Evolutionary conservation across 352 stramenopile genomes (phyloP).

Genomic region (Peronospora destructor): DNA sequence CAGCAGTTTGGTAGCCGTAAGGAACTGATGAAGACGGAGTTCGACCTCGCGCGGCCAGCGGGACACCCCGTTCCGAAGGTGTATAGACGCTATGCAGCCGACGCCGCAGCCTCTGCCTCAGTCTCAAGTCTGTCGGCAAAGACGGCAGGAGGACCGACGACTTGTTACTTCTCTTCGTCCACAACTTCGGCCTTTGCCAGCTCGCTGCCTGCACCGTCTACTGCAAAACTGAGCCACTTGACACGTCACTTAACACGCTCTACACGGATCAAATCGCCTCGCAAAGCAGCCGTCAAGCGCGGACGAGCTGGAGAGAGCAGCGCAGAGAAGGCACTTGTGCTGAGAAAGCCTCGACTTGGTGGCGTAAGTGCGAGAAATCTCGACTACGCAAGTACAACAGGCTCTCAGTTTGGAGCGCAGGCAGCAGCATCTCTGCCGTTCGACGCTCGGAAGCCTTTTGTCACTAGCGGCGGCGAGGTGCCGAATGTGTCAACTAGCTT

Average conservation of each 20-base stretch:
- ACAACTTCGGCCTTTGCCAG: slow-evolving; percentile 22
- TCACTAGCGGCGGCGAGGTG: slow-evolving; percentile 15
- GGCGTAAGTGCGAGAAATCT: slow-evolving; percentile 16
- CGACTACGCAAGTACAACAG: slow-evolving; percentile 12
- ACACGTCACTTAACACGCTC: slow-evolving; percentile 41
- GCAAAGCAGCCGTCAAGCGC: slow-evolving; percentile 55
- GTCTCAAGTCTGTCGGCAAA: neutral
- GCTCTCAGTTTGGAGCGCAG: slow-evolving; percentile 7
- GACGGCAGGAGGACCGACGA: slow-evolving; percentile 7
- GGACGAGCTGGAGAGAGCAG: slow-evolving; percentile 39
- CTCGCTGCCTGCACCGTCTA: slow-evolving; percentile 18
- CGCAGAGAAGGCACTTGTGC: slow-evolving; percentile 39
- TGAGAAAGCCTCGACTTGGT: slow-evolving; percentile 51
- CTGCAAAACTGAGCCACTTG: slow-evolving; percentile 34
- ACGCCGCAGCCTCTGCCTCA: neutral
- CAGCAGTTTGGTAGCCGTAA: slow-evolving; percentile 53
- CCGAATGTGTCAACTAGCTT: slow-evolving; percentile 10
- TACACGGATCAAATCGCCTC: slow-evolving; percentile 40
- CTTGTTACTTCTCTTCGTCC: slow-evolving; percentile 12
- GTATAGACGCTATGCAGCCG: slow-evolving; percentile 6
- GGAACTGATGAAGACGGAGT: slow-evolving; percentile 34
- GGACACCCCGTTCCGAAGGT: slow-evolving; percentile 7
- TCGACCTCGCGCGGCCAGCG: slow-evolving; percentile 31
- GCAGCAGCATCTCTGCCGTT: slow-evolving; percentile 2
- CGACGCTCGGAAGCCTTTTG: slow-evolving; percentile 14